phyloP scores from a whole-genome alignment of 2,329 filamentous ascomycete species.

The Clarireedia hainanense region DNA sequence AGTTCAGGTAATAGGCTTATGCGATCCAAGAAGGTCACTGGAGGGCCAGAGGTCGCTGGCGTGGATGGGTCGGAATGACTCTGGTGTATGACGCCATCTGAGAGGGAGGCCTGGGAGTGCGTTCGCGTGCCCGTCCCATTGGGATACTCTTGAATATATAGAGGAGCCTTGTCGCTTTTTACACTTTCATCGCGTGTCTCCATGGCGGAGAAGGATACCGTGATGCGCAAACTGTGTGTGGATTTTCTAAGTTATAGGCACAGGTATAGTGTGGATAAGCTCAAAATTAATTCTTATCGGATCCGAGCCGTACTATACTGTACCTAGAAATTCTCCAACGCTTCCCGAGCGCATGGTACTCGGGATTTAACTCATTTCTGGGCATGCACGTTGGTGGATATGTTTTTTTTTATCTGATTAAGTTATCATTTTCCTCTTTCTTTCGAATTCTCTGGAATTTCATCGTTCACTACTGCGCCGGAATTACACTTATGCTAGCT shows the following conservation, averaged over 20 bases:
- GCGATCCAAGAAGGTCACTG: slow-evolving; percentile 5
- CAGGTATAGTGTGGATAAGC: background rate
- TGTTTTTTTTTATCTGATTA: too few species aligned
- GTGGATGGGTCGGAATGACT: background rate
- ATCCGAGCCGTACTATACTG: background rate
- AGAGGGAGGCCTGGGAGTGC: background rate
- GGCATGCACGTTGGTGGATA: too few species aligned
- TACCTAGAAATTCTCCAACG: background rate
- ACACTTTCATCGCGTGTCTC: background rate
- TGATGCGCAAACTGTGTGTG: background rate
- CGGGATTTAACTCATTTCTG: too few species aligned
- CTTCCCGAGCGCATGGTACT: too few species aligned
- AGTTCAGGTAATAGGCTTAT: slow-evolving; percentile 15
- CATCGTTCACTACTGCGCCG: background rate
- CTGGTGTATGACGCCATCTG: background rate
- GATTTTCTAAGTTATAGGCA: background rate
- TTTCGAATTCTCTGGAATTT: background rate
- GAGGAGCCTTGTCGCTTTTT: background rate
- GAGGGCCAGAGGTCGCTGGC: background rate
- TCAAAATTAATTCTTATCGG: background rate
- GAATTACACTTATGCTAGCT: background rate
- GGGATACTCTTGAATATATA: background rate
- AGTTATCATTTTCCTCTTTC: too few species aligned
- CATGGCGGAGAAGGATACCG: background rate
- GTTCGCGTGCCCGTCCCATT: background rate